Evolutionary conservation across 768 basidiomycete genomes (phyloP), one percentile per base, ranked within the genome.

Genomic region (Lenzites betulinus): DNA sequence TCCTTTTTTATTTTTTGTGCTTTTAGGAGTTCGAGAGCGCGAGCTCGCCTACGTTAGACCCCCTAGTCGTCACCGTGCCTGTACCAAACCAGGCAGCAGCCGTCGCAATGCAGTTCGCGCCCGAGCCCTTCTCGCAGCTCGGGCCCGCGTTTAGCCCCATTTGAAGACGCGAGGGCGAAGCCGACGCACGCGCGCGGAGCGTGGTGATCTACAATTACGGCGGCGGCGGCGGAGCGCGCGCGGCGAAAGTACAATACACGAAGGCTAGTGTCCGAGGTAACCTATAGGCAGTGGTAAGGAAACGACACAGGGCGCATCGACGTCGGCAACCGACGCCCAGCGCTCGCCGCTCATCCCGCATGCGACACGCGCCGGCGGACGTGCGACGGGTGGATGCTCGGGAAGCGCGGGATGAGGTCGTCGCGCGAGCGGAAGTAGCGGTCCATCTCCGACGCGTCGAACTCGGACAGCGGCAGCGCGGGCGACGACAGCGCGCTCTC

Each of bases 391-490:
- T 63, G 70, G 33, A 68, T 54, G 50, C 62, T 65, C n/a, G 71
- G 67, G 46, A 67, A 70, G 20, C 59, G 66, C 12, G 69, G 66
- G 39, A 68, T 63, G 33, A 69, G 54, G 44, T 74, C 74, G 54
- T 74, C 73, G 35, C 69, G 66, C 54, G 73, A 66, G 51, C 83
- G 81, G 72, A 92, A 92, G 74, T 92, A 92, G 50, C 80, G 79
- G 60, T 91, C 90, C 77, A 91, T 86, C 68, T 92, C 90, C 12
- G 82, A 82, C 41, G 77, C 81, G 62, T 89, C 87, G 60, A 90
- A 90, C 46, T 84, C 84, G 39, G 79, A 80, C n/a, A 74, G 73
- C 18, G 76, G 77, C 57, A 73, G 55, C 35, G 77, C 73, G 30
- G 77, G 69, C 51, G 75, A 66, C 59, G 74, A 43, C 54, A 71